These are phyloP conservation scores for Fusarium vanettenii DNA, from an alignment of 2,329 filamentous ascomycete species.

Conservation along the genomic window DNA sequence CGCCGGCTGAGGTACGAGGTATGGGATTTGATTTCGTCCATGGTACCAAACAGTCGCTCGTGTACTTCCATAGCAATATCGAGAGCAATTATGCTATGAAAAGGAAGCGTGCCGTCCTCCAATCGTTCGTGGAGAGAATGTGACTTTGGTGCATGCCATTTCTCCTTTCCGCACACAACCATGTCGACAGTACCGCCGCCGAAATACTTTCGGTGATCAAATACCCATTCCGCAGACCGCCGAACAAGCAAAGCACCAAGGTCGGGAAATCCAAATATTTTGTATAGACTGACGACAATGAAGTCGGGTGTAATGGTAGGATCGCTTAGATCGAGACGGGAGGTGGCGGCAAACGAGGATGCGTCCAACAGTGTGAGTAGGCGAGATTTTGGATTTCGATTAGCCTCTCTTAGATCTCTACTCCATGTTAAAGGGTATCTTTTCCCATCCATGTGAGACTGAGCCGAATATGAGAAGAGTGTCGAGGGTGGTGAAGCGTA, in stretches of 20 bases:
- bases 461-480: slow-evolving; percentile 85
- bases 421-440: slow-evolving; percentile 80
- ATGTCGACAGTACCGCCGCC: slow-evolving; percentile 95
- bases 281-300: slow-evolving; percentile 88
- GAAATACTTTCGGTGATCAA: slow-evolving; percentile 82
- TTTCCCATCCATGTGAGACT: slow-evolving; percentile 92
- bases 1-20: slow-evolving; percentile 71
- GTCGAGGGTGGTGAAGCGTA: slow-evolving; percentile 42
- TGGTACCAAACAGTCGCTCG: slow-evolving; percentile 74
- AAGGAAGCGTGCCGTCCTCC: slow-evolving; percentile 91
- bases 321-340: slow-evolving; percentile 77
- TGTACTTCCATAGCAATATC: slow-evolving; percentile 80
- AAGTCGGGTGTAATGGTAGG: slow-evolving; percentile 79
- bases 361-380: slow-evolving; percentile 84
- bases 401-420: slow-evolving; percentile 53
- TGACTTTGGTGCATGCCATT: slow-evolving; percentile 85
- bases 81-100: slow-evolving; percentile 90
- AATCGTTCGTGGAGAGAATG: slow-evolving; percentile 80
- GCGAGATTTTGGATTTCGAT: slow-evolving; percentile 31
- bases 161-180: slow-evolving; percentile 80
- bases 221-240: slow-evolving; percentile 72
- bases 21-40: slow-evolving; percentile 77
- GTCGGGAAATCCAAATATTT: slow-evolving; percentile 98
- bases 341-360: slow-evolving; percentile 82
- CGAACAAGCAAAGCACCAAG: slow-evolving; percentile 86